Evolutionary conservation across 352 stramenopile genomes (phyloP), one percentile per base, ranked within the genome.

Genomic region (Pythium vanterpoolii): DNA sequence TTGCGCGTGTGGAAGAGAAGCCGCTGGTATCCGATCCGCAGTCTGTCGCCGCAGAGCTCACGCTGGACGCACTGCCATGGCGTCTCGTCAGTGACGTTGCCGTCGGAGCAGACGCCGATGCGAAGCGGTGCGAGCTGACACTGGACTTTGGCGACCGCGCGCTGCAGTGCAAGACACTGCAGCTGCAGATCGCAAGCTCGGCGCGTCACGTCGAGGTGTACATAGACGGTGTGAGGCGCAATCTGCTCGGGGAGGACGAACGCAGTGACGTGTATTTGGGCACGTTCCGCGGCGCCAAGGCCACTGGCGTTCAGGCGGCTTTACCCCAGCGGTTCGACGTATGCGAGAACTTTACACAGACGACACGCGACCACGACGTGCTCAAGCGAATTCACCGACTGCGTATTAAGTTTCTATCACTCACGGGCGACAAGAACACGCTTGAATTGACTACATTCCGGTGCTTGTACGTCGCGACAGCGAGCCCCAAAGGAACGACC

Each of bases 151-250:
- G 40, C 4, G 40, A 50, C 14, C 39, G 56, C 14, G 69, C 75
- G 26, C 59, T 86, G 38, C 68, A 69, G 7, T 90, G 79, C 51
- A 54, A 62, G 6, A 65, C 76, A 43, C 64, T 91, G 8, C 68
- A 74, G 40, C 51, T 95, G 1, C 62, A 83, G 49, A 44, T 88
- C 19, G 27, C 68, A 36, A 77, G 76, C 68, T 92, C 81, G 1
- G 85, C 83, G 34, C 77, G 85, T 6, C 79, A 95, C 51, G 68
- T 90, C 2, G 85, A 95, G 48, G 43, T 93, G 1, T 77, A 87
- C 50, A 66, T 75, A 0, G 65, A 82, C 11, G 77, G 79, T 14
- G 69, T 78, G 9, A 64, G 76, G 1, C 73, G 69, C 46, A 92
- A 64, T 30, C 21, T 93, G 30, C 49, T 90, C 27, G 80, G 79